Percentiles rank a stretch among this genome's conserved stretches.
Conservation (phyloP, 2,329 filamentous ascomycete genomes). For the Chaetomiaceae sp. region DNA sequence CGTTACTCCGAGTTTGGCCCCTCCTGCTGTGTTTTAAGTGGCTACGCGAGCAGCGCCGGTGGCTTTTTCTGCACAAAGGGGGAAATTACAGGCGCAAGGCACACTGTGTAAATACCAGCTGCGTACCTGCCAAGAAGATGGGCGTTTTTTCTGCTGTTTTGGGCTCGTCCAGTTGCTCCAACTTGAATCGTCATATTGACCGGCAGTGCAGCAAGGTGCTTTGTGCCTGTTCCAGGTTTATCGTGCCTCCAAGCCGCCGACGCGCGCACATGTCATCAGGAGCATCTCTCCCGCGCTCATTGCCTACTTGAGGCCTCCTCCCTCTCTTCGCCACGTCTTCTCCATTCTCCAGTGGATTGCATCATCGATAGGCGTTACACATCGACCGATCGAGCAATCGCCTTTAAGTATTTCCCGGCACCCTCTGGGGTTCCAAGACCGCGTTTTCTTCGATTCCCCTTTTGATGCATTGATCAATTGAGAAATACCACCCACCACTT, state of each 20-base stretch:
- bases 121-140: not conserved
- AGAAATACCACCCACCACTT: not conserved
- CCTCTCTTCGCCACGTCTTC: not conserved
- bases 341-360: not conserved
- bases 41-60: no score
- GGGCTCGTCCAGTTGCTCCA: no score
- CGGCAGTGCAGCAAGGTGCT: not conserved
- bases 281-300: not conserved
- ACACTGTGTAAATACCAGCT: not conserved
- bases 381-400: not conserved
- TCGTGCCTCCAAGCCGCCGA: not conserved
- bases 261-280: no score
- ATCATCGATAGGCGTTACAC: not conserved
- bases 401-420: not conserved
- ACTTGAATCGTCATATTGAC: not conserved
- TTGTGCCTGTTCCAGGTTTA: not conserved
- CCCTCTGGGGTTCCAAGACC: not conserved
- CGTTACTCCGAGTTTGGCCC: not conserved
- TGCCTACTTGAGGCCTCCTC: not conserved
- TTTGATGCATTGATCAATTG: conserved; percentile 1
- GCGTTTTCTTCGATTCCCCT: not conserved
- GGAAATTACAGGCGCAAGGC: no score
- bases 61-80: no score
- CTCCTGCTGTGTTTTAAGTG: not conserved
- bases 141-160: no score